Evolutionary conservation across 83 land plant species (phyloP).

Genomic region (Picea engelmannii): DNA sequence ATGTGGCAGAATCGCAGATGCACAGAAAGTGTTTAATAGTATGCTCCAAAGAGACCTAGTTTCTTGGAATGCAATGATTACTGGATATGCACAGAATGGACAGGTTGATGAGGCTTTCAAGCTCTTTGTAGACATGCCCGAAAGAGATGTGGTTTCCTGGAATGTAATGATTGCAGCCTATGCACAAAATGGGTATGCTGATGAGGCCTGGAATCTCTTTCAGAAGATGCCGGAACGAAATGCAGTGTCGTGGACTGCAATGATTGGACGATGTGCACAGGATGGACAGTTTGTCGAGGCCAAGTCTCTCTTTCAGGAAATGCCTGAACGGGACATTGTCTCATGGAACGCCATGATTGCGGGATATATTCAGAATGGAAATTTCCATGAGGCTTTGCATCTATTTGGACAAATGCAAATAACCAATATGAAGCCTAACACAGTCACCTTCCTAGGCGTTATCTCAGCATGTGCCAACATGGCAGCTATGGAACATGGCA

Average conservation of each 20-base stretch:
- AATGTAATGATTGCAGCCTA: too few species aligned
- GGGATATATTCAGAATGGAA: slow-evolving; percentile 4
- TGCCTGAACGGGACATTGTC: not conserved
- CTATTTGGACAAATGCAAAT: not conserved
- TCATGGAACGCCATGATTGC: slow-evolving; percentile 11
- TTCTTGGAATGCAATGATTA: slow-evolving; percentile 39
- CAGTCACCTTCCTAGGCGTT: not conserved
- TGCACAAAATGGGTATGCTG: too few species aligned
- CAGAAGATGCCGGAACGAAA: too few species aligned
- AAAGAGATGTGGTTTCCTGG: too few species aligned
- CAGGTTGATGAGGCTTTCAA: not conserved
- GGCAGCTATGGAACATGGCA: slow-evolving; percentile 4
- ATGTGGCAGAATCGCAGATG: slow-evolving; percentile 32
- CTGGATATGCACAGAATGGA: slow-evolving; percentile 23
- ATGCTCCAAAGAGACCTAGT: slow-evolving; percentile 33
- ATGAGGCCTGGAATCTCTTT: too few species aligned
- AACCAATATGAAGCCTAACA: not conserved
- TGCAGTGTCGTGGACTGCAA: too few species aligned
- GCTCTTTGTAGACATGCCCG: slow-evolving; percentile 16
- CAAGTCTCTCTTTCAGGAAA: not conserved
- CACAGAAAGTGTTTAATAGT: slow-evolving; percentile 34
- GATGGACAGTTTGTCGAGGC: too few species aligned
- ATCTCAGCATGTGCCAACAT: slow-evolving; percentile 4
- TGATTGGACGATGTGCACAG: too few species aligned
- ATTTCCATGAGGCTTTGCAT: not conserved